A percentile compares a stretch with the other conserved stretches of the same genome.
phyloP scores from a whole-genome alignment of 768 basidiomycete species.

The Leccinum truebloodii region DNA sequence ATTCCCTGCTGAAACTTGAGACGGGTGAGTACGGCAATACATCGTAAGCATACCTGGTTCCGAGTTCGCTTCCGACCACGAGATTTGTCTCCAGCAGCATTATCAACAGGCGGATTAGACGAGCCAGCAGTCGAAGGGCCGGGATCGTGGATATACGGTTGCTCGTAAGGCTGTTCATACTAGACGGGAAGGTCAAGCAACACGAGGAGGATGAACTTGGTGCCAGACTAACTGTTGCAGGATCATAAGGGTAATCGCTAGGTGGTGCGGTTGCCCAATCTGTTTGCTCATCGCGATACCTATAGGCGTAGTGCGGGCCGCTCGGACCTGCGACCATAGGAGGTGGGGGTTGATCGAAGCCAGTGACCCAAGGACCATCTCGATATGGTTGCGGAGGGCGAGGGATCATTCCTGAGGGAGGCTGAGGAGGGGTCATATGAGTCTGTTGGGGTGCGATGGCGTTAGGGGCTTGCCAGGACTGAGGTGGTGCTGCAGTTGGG shows the following conservation, averaged over 20 bases:
- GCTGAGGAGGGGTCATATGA: constrained; percentile 51
- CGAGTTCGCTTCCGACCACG: constrained; percentile 73
- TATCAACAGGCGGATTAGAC: constrained; percentile 32
- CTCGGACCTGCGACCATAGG: constrained; percentile 50
- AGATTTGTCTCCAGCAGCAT: constrained; percentile 41
- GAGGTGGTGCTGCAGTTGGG: constrained; percentile 51
- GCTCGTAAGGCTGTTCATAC: constrained; percentile 61
- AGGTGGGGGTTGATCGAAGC: constrained; percentile 52
- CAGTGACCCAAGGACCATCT: constrained; percentile 55
- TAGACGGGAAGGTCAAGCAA: constrained; percentile 26
- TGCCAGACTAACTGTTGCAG: constrained; percentile 43
- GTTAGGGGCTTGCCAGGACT: constrained; percentile 63
- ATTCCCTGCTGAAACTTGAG: constrained; percentile 41
- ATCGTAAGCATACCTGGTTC: constrained; percentile 44
- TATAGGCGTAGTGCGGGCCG: constrained; percentile 52
- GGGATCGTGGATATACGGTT: constrained; percentile 58
- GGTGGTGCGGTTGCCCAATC: constrained; percentile 45
- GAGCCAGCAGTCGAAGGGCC: constrained; percentile 47
- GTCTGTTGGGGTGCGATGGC: constrained; percentile 68
- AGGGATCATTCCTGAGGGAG: constrained; percentile 46
- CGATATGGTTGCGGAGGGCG: constrained; percentile 47
- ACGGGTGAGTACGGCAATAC: background rate
- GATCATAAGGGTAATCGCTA: constrained; percentile 55
- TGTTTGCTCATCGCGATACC: constrained; percentile 61
- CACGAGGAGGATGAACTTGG: background rate